Evolutionary conservation across 805 yeast species (phyloP), one percentile per base, ranked within the genome.

Genomic region (Brettanomyces bruxellensis): DNA sequence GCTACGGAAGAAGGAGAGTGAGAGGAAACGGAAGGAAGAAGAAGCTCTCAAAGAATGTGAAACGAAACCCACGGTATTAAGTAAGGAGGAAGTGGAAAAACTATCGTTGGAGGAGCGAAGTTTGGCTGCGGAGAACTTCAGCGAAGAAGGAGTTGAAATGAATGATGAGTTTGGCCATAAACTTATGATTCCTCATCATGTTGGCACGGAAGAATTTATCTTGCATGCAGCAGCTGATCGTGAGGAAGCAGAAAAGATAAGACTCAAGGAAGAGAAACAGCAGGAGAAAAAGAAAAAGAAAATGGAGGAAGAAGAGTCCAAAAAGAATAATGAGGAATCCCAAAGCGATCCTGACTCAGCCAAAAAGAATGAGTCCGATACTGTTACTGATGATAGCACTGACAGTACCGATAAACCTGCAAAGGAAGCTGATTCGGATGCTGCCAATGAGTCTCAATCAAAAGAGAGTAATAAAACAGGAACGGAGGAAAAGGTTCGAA

Each of bases 231-330:
- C 50, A 8, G n/a, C 38, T 14, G 50, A 56, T 40, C 59, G 65
- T 39, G 56, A 58, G 30, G 35, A 51, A 11, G 51, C 62, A 40
- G 56, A 68, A 9, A 49, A 57, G 25, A 58, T 18, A n/a, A 63
- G 36, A 34, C 7, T 30, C 11, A 23, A 18, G 11, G 23, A 14
- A 11, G 43, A 41, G 28, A 36, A 28, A 28, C 25, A 34, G 38
- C 18, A 42, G 28, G 39, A 34, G 25, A 28, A 42, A 12, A 34
- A 34, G 12, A 18, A 42, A 13, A 18, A 34, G n/a, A 18, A 42
- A 12, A 28, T 9, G 22, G 22, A 42, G 18, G 45, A 25, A 18
- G 38, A 43, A 25, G 40, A 13, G n/a, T 14, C 24, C 36, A 13
- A 30, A 14, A 37, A 40, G 44, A 8, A 23, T 5, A 25, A 12